These are phyloP conservation scores for Rhododendron kiyosumense DNA, from an alignment of 148 eudicot species.

Conservation along the genomic window DNA sequence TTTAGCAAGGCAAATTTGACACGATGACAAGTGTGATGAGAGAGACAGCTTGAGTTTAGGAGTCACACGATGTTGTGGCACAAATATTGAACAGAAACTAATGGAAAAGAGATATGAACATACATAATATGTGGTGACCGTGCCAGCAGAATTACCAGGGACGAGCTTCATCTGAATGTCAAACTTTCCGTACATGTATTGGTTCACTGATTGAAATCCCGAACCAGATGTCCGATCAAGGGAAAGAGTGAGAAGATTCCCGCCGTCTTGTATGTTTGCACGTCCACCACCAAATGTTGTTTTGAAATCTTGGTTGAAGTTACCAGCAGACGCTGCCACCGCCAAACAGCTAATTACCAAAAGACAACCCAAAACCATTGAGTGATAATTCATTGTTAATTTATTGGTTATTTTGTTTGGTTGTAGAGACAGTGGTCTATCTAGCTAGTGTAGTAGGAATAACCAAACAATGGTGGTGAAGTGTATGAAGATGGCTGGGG, in stretches of 20 bases:
- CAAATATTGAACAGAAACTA: background rate
- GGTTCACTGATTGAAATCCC: background rate
- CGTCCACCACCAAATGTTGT: background rate
- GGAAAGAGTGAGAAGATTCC: background rate
- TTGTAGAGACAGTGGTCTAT: background rate
- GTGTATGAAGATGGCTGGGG: background rate
- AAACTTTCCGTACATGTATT: background rate
- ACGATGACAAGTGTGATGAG: background rate
- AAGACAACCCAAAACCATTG: background rate
- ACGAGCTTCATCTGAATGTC: background rate
- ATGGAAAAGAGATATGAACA: background rate
- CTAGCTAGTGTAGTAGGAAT: background rate
- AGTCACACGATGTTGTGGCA: background rate
- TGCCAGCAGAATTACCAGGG: background rate
- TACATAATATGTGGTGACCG: background rate
- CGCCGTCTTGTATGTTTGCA: background rate
- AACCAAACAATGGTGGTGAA: background rate
- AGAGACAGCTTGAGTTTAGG: background rate
- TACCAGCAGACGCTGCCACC: background rate
- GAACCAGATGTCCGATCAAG: background rate
- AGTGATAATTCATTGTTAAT: background rate
- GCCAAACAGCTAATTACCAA: background rate
- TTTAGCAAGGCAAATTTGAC: background rate
- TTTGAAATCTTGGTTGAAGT: background rate
- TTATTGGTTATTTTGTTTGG: background rate